Percentiles rank a stretch among this genome's conserved stretches.
Evolutionary conservation across 2,329 filamentous ascomycete species (phyloP).

Genomic region (Colletotrichum lentis): DNA sequence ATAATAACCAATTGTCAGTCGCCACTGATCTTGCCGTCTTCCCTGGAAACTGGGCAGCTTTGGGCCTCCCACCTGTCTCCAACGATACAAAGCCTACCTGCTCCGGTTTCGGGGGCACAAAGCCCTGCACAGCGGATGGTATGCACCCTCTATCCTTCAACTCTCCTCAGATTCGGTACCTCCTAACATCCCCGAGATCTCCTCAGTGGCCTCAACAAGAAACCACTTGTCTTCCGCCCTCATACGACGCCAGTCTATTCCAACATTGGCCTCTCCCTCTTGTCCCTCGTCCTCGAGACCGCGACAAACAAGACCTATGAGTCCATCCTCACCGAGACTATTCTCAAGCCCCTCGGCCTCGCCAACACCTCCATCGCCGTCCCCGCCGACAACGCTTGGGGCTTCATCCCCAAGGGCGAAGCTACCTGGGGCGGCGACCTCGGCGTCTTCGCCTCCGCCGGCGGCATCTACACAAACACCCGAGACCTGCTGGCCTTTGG

Average conservation of each 20-base stretch:
- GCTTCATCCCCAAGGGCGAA: slow-evolving; percentile 50
- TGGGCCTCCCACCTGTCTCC: slow-evolving; percentile 33
- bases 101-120: slow-evolving; percentile 30
- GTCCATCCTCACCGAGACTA: slow-evolving; percentile 47
- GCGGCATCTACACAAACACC: slow-evolving; percentile 55
- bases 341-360: slow-evolving; percentile 55
- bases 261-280: slow-evolving; percentile 40
- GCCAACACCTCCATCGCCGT: slow-evolving; percentile 50
- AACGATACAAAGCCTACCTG: slow-evolving; percentile 34
- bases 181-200: slow-evolving; percentile 36
- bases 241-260: slow-evolving; percentile 40
- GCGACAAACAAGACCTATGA: slow-evolving; percentile 39
- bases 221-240: slow-evolving; percentile 37
- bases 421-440: slow-evolving; percentile 48
- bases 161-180: background rate
- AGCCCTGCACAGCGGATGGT: slow-evolving; percentile 29
- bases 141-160: background rate
- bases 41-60: slow-evolving; percentile 3
- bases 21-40: slow-evolving; percentile 33
- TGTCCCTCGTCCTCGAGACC: slow-evolving; percentile 40
- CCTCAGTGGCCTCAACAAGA: slow-evolving; percentile 34
- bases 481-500: slow-evolving; percentile 54
- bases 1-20: slow-evolving; percentile 10
- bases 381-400: slow-evolving; percentile 43
- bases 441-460: slow-evolving; percentile 48